Base-by-base conservation (phyloP, 1,139 yeast genomes). In the Meyerozyma smithsonii region DNA sequence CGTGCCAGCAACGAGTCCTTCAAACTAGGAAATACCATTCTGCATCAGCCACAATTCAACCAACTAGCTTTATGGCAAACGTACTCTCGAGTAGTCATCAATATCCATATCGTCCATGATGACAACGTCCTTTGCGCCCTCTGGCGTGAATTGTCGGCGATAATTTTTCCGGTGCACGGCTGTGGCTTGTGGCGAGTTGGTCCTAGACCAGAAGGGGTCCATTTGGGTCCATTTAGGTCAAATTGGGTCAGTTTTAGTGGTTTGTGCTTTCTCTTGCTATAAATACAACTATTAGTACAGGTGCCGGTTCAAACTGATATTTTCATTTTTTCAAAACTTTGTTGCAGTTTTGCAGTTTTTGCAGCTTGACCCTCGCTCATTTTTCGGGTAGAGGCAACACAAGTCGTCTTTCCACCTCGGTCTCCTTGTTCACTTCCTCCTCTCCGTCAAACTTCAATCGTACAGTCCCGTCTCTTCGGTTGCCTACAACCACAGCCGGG, bases 361-460 rank as follows among this genome's bases (percentile, higher is more conserved):
- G 24, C 24, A 20, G 24, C 24, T 20, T 7, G 24, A 20, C n/a
- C n/a, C n/a, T n/a, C n/a, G n/a, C n/a, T 39, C 47, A 58, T 49
- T 59, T 60, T 40, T 64, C 72, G 1, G 94, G 92, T 48, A 72
- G 79, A 3, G 95, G 94, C 33, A 90, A 66, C 4, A 90, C 97
- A 43, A 85, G 71, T 42, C 90, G 66, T 48, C 97, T 69, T 43
- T 83, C 89, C 2, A 92, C 97, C 52, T 89, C 96, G 0, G 97
- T 92, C 56, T 90, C 97, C 60, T 92, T 92, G 41, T 87, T 92
- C 2, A 82, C 96, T 55, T 94, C 98, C 54, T 92, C 98, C 59
- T 92, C 99, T 6, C 98, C 99, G 52, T 94, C 98, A 54, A 94
- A 94, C 52, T 80, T 78, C 41, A 94, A 70, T 49, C 87, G 65